Evolutionary conservation across 2,329 filamentous ascomycete species (phyloP), one percentile per base, ranked within the genome.

Genomic region (Fusarium burgessii): DNA sequence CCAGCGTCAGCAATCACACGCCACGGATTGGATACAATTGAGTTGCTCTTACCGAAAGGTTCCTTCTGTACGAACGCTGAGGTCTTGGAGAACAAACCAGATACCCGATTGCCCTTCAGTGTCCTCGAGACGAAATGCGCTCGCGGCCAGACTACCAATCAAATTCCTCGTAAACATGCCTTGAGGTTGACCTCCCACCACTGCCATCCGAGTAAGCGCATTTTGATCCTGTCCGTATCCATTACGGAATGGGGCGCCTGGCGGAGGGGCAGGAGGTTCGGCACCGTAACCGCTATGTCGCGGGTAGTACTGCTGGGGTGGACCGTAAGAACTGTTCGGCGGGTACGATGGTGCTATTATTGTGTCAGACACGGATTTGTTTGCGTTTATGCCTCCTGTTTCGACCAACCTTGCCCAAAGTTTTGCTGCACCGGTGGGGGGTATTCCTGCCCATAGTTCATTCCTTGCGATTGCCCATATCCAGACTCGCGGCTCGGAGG

Each of bases 1-100:
- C 23, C 27, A 35, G 15, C 36, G 56, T 79, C 41, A 80, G 71
- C 49, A 52, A 36, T 46, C 11, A 29, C 36, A 38, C 29, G 17
- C 20, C 17, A 41, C 25, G 17, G 29, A 7, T 12, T 20, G 8
- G 15, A 5, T 25, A 5, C 20, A 20, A 25, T 50, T 50, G n/a
- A 15, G 36, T 51, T 41, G 17, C 35, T 64, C 81, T 76, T 86
- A 97, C 93, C 95, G 88, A 81, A 98, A 99, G 65, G 86, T 89
- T 14, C 96, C 96, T 80, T 98, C 96, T 1, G 94, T 97, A 47
- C 96, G 89, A 35, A 99, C 95, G 76, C 94, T 97, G 45, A 99
- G 85, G 82, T 99, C 96, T 80, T 98, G 95, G 57, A 98, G 85
- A 47, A 99, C 93, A 77, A 99, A 99, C 95, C 95, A 99, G 71